Conservation (phyloP, 805 yeast genomes). For the Candida mattraensis region DNA sequence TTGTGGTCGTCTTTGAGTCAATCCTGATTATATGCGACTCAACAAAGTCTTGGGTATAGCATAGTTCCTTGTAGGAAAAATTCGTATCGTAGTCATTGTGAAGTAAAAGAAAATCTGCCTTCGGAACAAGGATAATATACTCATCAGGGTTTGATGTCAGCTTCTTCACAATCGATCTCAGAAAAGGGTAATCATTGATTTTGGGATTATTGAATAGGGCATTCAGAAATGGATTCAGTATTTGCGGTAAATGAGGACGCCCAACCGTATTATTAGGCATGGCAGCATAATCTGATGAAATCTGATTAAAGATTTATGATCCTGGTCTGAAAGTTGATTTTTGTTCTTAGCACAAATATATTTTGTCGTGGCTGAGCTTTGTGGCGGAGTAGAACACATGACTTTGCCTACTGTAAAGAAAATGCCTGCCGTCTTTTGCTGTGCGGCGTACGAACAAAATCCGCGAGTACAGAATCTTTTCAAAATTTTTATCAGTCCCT, state of each 20-base stretch:
- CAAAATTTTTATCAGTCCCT: not conserved
- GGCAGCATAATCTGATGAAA: not conserved
- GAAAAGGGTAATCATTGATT: conserved; percentile 44
- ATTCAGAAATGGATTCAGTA: conserved; percentile 64
- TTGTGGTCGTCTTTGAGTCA: conserved; percentile 25
- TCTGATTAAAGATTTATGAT: too few species aligned
- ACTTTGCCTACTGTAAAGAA: too few species aligned
- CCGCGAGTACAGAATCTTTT: not conserved
- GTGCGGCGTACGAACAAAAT: too few species aligned
- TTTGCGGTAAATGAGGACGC: conserved; percentile 43
- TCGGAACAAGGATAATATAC: conserved; percentile 67
- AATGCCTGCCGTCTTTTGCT: too few species aligned
- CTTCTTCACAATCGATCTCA: conserved; percentile 43
- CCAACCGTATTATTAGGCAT: conserved; percentile 1
- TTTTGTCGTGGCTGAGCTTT: too few species aligned
- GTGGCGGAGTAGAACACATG: too few species aligned
- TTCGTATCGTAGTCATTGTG: conserved; percentile 40
- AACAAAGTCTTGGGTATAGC: conserved; percentile 60
- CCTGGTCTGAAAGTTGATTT: too few species aligned
- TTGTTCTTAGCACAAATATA: too few species aligned
- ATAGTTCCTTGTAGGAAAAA: conserved; percentile 46
- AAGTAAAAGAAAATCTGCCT: conserved; percentile 44
- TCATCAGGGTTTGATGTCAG: conserved; percentile 46
- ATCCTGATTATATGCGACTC: conserved; percentile 58
- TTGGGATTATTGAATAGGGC: conserved; percentile 65